These are phyloP conservation scores for Flaveria bidentis DNA, from an alignment of 129 eudicot genomes.

Conservation along the genomic window DNA sequence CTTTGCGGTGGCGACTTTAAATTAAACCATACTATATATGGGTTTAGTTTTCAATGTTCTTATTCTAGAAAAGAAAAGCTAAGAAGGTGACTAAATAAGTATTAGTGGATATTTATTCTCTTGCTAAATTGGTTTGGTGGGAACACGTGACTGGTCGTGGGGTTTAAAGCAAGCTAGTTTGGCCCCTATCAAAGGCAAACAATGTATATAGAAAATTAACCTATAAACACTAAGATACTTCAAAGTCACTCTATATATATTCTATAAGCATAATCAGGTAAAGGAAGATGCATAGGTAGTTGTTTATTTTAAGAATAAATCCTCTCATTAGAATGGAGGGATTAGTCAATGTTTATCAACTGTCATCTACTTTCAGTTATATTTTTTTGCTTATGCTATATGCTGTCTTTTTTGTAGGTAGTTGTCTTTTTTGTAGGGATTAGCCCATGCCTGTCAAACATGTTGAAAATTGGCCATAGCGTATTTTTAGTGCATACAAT, in stretches of 20 bases:
- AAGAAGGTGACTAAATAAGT: neutral
- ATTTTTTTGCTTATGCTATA: slow-evolving; percentile 28
- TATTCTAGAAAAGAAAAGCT: slow-evolving; percentile 27
- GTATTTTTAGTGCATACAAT: neutral
- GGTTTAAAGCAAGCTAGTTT: slow-evolving; percentile 15
- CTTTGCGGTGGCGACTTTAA: neutral
- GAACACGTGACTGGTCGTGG: slow-evolving; percentile 25
- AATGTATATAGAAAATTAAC: neutral
- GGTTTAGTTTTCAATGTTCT: neutral
- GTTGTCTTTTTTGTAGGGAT: neutral
- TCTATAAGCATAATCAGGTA: slow-evolving; percentile 29
- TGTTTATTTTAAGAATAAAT: slow-evolving; percentile 32
- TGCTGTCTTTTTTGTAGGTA: neutral
- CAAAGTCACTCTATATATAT: slow-evolving; percentile 1
- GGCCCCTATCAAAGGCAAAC: slow-evolving; percentile 25
- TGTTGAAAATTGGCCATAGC: neutral
- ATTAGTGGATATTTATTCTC: slow-evolving; percentile 20
- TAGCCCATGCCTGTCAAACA: neutral
- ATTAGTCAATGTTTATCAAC: slow-evolving; percentile 22
- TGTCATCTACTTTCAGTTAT: slow-evolving; percentile 22
- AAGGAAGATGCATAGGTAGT: slow-evolving; percentile 32
- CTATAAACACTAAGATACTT: slow-evolving; percentile 21
- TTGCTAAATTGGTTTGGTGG: slow-evolving; percentile 15
- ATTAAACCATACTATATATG: slow-evolving; percentile 1
- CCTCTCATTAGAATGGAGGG: slow-evolving; percentile 17